Evolutionary conservation across 78 protist genomes (phyloP).

Genomic region (Planoprotostelium fungivorum): DNA sequence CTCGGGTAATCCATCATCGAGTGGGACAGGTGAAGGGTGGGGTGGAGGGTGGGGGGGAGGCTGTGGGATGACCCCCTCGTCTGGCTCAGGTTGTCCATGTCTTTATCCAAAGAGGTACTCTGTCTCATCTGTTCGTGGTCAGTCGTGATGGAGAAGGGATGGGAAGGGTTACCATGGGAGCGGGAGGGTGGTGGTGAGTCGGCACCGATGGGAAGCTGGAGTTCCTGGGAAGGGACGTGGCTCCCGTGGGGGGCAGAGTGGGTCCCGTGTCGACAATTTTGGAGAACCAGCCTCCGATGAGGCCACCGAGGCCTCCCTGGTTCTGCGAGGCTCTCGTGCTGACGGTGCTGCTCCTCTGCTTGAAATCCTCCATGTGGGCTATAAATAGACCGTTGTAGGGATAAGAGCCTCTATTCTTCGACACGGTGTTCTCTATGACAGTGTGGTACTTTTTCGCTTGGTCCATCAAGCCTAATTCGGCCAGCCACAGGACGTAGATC

Average conservation of each 20-base stretch:
- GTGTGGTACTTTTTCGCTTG: constrained; percentile 31
- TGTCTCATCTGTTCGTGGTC: background rate
- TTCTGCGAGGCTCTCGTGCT: background rate
- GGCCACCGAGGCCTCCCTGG: background rate
- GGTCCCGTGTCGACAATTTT: background rate
- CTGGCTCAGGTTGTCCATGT: background rate
- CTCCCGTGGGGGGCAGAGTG: background rate
- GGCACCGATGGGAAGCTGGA: background rate
- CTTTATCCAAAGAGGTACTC: background rate
- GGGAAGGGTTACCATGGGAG: no score
- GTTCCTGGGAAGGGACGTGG: background rate
- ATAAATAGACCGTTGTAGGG: background rate
- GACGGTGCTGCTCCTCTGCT: background rate
- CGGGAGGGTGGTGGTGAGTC: no score
- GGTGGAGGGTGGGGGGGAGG: background rate
- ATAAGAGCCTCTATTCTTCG: background rate
- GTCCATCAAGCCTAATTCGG: constrained; percentile 51
- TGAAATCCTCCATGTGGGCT: background rate
- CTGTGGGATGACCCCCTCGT: background rate
- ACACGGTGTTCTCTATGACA: background rate
- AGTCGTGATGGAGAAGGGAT: no score
- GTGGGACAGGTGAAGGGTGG: background rate
- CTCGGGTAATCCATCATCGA: background rate
- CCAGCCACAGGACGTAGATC: constrained; percentile 33
- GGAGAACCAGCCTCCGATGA: background rate